These are phyloP conservation scores for Penicillium ochrochloron DNA, from an alignment of 495 filamentous ascomycete species.

Conservation along the genomic window DNA sequence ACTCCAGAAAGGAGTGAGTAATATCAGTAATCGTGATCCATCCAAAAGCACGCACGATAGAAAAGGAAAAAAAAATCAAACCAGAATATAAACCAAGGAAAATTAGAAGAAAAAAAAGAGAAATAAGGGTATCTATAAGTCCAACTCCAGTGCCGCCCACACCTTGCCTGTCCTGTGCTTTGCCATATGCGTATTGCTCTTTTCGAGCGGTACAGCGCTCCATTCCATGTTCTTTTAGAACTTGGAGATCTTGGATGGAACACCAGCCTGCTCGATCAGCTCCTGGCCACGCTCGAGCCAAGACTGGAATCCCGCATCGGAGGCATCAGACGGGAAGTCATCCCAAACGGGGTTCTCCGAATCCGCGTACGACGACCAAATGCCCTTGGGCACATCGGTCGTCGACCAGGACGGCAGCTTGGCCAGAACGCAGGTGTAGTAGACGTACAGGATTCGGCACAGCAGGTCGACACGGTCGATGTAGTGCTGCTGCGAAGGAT, in stretches of 20 bases:
- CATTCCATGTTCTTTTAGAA: constrained; percentile 13
- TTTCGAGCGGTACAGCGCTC: neutral
- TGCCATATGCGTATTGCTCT: constrained; percentile 3
- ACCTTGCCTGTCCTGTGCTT: constrained; percentile 12
- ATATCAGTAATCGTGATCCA: constrained; percentile 25
- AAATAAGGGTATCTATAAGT: constrained; percentile 47
- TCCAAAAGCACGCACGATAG: constrained; percentile 17
- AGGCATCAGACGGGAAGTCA: constrained; percentile 49
- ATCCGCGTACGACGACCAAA: constrained; percentile 52
- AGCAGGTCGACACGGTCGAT: constrained; percentile 53
- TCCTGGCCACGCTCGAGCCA: constrained; percentile 50
- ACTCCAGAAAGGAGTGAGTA: constrained; percentile 7
- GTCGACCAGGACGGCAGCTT: constrained; percentile 53
- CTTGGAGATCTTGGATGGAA: constrained; percentile 42
- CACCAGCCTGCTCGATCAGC: constrained; percentile 51
- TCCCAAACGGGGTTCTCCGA: constrained; percentile 50
- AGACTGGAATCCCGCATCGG: constrained; percentile 46
- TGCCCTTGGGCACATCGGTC: constrained; percentile 46
- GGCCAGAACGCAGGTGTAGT: constrained; percentile 53
- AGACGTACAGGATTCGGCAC: constrained; percentile 55
- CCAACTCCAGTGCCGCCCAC: constrained; percentile 35
- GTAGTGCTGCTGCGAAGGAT: constrained; percentile 51
- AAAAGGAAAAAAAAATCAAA: constrained; percentile 18
- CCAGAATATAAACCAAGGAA: constrained; percentile 19
- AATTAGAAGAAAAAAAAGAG: constrained; percentile 26